Evolutionary conservation across 2,329 filamentous ascomycete species (phyloP), one percentile per base, ranked within the genome.

Genomic region (Teratosphaeriaceae sp.): DNA sequence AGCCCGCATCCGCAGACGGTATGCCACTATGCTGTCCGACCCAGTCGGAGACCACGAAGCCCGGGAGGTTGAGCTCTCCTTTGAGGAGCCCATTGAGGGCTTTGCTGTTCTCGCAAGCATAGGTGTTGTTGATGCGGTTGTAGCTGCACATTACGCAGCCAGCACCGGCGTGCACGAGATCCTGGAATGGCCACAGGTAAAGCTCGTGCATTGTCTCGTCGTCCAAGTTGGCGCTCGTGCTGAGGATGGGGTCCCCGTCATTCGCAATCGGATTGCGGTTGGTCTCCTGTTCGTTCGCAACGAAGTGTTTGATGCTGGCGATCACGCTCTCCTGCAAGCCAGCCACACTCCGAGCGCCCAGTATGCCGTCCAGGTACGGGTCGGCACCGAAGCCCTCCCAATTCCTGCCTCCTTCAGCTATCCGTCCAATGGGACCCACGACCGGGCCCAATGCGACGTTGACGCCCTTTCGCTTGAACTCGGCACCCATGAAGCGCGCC

Each of bases 361-460:
- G 69, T 42, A 72, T 62, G 0, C 67, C 77, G 50, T 78, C 73
- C 16, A 88, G 71, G 3, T 76, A 77, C 0, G 84, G 82, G 57
- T 88, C 84, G 1, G 75, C 66, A 1, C 82, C 83, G 54, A 88
- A 88, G 0, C 78, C 78, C 57, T 88, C 84, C 83, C 83, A 88
- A 54, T 77, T 84, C n/a, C 84, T 75, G 2, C 61, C 61, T 13
- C 80, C 83, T 38, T 78, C 73, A 0, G 84, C 83, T 54, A 86
- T 84, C 8, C 82, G 74, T 1, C 84, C 84, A 2, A 88, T 61
- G 1, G 84, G 76, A 0, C 82, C 83, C 21, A 86, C 80, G 0
- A 74, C 70, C 2, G 83, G 84, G 0, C 82, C 84, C 3, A 88
- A 70, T 47, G 78, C 80, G 42, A 87, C 72, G 58, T 88, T 81